phyloP scores from a whole-genome alignment of 2,329 filamentous ascomycete species.

The Plenodomus tracheiphilus region DNA sequence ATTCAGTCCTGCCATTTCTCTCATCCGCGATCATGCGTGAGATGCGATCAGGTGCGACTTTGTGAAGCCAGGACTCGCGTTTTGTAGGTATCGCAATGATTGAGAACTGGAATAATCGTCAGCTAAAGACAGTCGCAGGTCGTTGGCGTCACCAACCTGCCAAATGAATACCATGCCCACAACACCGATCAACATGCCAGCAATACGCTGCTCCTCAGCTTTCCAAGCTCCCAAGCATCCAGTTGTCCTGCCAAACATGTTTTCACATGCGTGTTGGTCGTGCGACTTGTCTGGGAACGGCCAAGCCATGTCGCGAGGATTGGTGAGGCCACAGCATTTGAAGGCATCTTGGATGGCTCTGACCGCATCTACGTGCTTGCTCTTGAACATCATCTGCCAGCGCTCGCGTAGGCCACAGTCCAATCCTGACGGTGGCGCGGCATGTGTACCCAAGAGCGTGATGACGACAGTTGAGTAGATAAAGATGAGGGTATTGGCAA shows the following conservation, averaged over 20 bases:
- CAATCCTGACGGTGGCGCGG: constrained; percentile 43
- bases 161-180: constrained; percentile 40
- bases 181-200: constrained; percentile 60
- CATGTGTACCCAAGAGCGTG: constrained; percentile 51
- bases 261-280: constrained; percentile 48
- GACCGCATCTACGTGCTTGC: constrained; percentile 57
- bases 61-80: constrained; percentile 37
- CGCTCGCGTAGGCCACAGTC: constrained; percentile 59
- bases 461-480: constrained; percentile 50
- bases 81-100: constrained; percentile 38
- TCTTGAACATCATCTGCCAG: constrained; percentile 60
- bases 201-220: constrained; percentile 56
- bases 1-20: constrained; percentile 22
- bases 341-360: constrained; percentile 66
- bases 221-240: constrained; percentile 62
- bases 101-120: constrained; percentile 19
- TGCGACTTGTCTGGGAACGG: constrained; percentile 57
- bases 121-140: background rate
- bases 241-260: constrained; percentile 50
- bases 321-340: constrained; percentile 67
- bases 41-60: constrained; percentile 34
- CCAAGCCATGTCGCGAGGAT: constrained; percentile 62
- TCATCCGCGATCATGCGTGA: constrained; percentile 38
- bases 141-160: constrained; percentile 23
- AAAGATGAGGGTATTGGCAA: constrained; percentile 45